These are phyloP conservation scores for Candida jianshihensis DNA, from an alignment of 805 yeast genomes.

Conservation along the genomic window DNA sequence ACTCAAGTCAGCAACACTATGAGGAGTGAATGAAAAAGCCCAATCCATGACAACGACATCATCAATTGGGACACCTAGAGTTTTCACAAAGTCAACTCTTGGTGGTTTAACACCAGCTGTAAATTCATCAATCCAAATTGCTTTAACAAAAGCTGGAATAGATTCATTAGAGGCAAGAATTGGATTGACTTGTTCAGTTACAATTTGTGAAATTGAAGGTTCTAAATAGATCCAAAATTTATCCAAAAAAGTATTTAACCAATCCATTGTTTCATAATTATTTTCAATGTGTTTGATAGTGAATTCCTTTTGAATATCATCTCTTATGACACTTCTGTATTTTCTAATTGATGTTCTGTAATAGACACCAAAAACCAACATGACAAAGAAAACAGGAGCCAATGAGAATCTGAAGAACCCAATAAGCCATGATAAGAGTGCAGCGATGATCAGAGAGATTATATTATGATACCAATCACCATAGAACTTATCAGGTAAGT, in stretches of 20 bases:
- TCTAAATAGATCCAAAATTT: constrained; percentile 91
- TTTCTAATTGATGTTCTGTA: constrained; percentile 82
- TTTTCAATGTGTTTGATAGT: constrained; percentile 75
- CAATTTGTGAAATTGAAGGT: constrained; percentile 82
- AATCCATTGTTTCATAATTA: constrained; percentile 91
- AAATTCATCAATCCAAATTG: constrained; percentile 79
- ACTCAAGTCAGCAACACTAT: constrained; percentile 75
- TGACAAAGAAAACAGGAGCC: constrained; percentile 74
- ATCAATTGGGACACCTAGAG: constrained; percentile 81
- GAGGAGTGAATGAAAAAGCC: constrained; percentile 91
- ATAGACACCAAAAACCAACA: constrained; percentile 53
- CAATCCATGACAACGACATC: constrained; percentile 98
- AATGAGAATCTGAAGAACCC: constrained; percentile 74
- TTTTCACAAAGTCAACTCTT: constrained; percentile 82
- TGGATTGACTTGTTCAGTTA: constrained; percentile 80
- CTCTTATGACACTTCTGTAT: constrained; percentile 68
- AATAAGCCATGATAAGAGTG: constrained; percentile 64
- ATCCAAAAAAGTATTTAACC: constrained; percentile 85
- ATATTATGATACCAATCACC: constrained; percentile 97
- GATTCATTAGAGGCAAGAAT: constrained; percentile 67
- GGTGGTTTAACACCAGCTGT: constrained; percentile 96
- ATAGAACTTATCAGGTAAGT: constrained; percentile 66
- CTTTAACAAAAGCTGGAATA: constrained; percentile 77
- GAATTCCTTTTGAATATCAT: constrained; percentile 79
- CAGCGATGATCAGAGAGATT: constrained; percentile 62